phyloP scores from a whole-genome alignment of 2,329 filamentous ascomycete species.

The Scedosporium minutisporum region DNA sequence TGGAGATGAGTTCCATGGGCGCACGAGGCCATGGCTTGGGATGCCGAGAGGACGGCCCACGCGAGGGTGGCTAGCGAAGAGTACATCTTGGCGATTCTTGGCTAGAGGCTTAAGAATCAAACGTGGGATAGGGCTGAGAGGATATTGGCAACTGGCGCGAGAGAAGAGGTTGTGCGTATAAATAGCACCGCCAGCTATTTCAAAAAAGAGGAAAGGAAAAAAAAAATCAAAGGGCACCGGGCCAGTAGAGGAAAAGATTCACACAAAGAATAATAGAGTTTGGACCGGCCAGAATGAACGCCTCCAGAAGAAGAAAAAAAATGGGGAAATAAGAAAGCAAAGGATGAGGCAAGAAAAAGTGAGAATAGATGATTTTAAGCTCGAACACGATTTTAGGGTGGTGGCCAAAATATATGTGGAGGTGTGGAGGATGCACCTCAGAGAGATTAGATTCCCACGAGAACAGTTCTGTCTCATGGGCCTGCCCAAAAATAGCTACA shows the following conservation, averaged over 20 bases:
- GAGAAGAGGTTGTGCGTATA: neutral
- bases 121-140: neutral
- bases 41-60: slow-evolving; percentile 17
- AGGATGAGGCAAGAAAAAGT: neutral
- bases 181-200: neutral
- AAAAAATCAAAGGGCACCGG: neutral
- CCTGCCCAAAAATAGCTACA: neutral
- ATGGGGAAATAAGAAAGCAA: neutral
- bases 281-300: slow-evolving; percentile 1
- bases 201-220: neutral
- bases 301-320: neutral
- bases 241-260: neutral
- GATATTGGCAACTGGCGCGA: neutral
- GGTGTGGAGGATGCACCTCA: neutral
- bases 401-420: neutral
- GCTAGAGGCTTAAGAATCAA: neutral
- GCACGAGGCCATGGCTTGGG: slow-evolving; percentile 23
- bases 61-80: neutral
- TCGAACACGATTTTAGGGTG: neutral
- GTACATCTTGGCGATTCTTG: neutral
- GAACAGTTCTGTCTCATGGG: neutral
- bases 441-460: neutral
- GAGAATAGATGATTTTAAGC: neutral
- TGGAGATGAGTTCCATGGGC: slow-evolving; percentile 28
- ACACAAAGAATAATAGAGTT: neutral